Evolutionary conservation across 2,329 filamentous ascomycete species (phyloP), one percentile per base, ranked within the genome.

Genomic region (Calycina marina): DNA sequence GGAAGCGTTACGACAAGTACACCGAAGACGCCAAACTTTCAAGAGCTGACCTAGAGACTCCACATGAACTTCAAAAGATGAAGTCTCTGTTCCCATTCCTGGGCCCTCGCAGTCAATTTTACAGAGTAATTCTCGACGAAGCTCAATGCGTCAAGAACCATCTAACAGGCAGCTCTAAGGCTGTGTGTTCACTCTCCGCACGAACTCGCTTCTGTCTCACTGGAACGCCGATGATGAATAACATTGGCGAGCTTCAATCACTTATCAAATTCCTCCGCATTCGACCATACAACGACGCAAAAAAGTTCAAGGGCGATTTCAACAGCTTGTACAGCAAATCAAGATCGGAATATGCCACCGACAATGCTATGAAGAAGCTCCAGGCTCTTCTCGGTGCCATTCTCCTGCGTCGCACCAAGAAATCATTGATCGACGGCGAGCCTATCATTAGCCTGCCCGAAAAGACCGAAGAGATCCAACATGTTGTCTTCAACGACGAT

Each of bases 191-290:
- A 8, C 54, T 90, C 11, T 57, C 67, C 38, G 61, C 77, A 10
- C 61, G 58, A 20, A 70, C 79, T 48, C 66, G 81, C 29, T 75
- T 81, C 59, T 84, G 77, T 48, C 67, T 88, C 53, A 83, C 77
- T 3, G 82, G 82, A 15, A 90, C 82, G 0, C 82, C 82, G 0
- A 85, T 88, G 78, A 90, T 90, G 78, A 93, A 93, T 45, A 72
- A 67, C 9, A 72, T 88, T 3, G 62, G 69, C 14, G 86, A 94
- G 46, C 61, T 93, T 3, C 85, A 71, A 47, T 80, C 83, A 1
- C 58, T 93, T 13, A 62, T 93, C 27, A 67, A 70, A 2, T 94
- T 93, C 47, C 62, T 93, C 11, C 63, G 66, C 2, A 86, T 92
- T 48, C 66, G 66, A 38, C 84, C 83, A 2, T 93, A 90, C 53